A percentile compares a stretch with the other conserved stretches of the same genome.
phyloP scores from a whole-genome alignment of 163 green algal species.

The Coccomyxa subellipsoidea region DNA sequence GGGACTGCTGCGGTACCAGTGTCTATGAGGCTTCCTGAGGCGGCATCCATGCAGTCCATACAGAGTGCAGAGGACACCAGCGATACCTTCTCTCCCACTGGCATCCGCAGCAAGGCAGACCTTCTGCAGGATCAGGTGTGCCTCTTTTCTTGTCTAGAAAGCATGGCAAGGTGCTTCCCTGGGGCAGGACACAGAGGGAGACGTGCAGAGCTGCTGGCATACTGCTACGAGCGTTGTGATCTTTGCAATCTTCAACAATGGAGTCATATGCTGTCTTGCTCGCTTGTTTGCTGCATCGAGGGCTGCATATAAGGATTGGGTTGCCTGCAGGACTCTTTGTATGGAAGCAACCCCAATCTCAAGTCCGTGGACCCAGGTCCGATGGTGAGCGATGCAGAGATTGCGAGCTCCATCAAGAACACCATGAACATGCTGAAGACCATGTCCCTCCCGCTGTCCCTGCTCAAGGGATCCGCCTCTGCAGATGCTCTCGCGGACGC shows the following conservation, averaged over 20 bases:
- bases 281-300: not conserved
- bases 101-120: not conserved
- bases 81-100: not conserved
- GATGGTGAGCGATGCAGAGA: not conserved
- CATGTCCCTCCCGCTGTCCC: conserved; percentile 16
- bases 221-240: too few species aligned
- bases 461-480: not conserved
- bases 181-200: not conserved
- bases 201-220: too few species aligned
- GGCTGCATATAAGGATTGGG: too few species aligned
- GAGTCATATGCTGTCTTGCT: not conserved
- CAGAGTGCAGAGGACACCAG: not conserved
- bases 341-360: not conserved
- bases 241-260: too few species aligned
- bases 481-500: conserved; percentile 1
- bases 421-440: conserved; percentile 19
- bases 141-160: too few species aligned
- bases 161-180: not conserved
- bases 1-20: not conserved
- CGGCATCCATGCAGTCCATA: not conserved
- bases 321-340: not conserved
- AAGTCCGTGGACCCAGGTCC: not conserved
- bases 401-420: conserved; percentile 1
- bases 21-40: not conserved
- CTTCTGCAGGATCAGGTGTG: not conserved